These are phyloP conservation scores for Serendipita sp. DNA, from an alignment of 1,284 basidiomycete species.

Conservation along the genomic window DNA sequence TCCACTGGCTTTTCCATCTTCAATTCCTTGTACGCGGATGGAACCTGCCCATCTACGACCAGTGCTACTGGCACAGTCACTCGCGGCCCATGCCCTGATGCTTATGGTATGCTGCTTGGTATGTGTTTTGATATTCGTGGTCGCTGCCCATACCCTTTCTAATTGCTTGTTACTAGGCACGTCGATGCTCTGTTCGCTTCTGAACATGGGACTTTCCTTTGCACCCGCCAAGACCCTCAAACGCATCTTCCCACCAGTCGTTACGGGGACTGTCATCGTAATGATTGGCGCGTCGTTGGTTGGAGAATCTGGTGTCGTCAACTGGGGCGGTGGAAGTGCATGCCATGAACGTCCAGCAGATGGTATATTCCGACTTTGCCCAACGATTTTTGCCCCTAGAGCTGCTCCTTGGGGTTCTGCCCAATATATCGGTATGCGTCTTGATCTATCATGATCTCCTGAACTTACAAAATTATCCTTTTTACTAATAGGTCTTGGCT, in stretches of 20 bases:
- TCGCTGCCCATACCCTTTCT: background rate
- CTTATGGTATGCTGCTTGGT: constrained; percentile 65
- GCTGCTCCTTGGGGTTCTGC: constrained; percentile 58
- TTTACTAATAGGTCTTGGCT: constrained; percentile 45
- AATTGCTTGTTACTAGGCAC: constrained; percentile 34
- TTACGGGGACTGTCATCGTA: constrained; percentile 63
- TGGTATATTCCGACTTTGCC: constrained; percentile 58
- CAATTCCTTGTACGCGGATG: constrained; percentile 60
- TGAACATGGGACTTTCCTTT: constrained; percentile 69
- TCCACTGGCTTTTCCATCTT: constrained; percentile 62
- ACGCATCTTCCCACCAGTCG: constrained; percentile 66
- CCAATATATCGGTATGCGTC: constrained; percentile 46
- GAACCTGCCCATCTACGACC: constrained; percentile 54
- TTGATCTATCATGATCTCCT: background rate
- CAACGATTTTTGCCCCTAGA: constrained; percentile 47
- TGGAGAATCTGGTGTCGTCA: constrained; percentile 55
- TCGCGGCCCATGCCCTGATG: constrained; percentile 58
- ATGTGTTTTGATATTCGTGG: constrained; percentile 12
- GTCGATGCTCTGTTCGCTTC: constrained; percentile 62
- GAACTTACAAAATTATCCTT: background rate
- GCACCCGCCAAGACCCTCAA: constrained; percentile 48
- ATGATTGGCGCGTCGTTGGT: constrained; percentile 68
- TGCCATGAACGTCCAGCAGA: constrained; percentile 44
- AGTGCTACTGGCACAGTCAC: constrained; percentile 45
- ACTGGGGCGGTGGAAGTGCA: constrained; percentile 71